phyloP scores from a whole-genome alignment of 495 filamentous ascomycete genomes.

The Endocarpon pusillum region DNA sequence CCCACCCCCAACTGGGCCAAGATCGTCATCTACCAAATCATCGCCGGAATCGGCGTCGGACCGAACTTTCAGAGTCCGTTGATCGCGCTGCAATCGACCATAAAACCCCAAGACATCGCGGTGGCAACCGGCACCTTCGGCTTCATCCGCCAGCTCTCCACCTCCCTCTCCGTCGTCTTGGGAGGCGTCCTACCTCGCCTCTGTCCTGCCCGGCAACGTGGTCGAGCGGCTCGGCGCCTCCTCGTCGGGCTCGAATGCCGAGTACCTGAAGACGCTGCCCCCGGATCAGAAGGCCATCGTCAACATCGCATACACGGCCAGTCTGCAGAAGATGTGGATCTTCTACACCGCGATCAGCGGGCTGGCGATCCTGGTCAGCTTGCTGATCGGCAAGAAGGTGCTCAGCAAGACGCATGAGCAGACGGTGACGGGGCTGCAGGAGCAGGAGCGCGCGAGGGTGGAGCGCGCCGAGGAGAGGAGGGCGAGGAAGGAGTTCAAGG shows the following conservation, averaged over 20 bases:
- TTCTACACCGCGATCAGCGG: slow-evolving; percentile 37
- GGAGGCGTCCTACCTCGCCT: slow-evolving; percentile 24
- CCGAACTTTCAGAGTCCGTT: slow-evolving; percentile 45
- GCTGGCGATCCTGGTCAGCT: slow-evolving; percentile 34
- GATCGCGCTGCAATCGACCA: slow-evolving; percentile 26
- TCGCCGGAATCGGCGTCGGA: slow-evolving; percentile 39
- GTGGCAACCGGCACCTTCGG: slow-evolving; percentile 21
- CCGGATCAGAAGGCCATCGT: slow-evolving; percentile 29
- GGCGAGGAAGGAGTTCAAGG: slow-evolving; percentile 4
- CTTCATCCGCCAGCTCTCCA: slow-evolving; percentile 20
- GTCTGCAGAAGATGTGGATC: slow-evolving; percentile 52
- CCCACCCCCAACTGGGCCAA: slow-evolving; percentile 34
- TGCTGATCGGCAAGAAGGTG: slow-evolving; percentile 35
- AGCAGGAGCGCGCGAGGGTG: slow-evolving; percentile 26
- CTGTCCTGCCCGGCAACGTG: slow-evolving; percentile 2
- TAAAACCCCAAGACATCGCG: slow-evolving; percentile 18
- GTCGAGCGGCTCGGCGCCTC: slow-evolving; percentile 19
- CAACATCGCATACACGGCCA: slow-evolving; percentile 34
- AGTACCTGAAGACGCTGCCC: slow-evolving; percentile 19
- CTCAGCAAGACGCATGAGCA: slow-evolving; percentile 43
- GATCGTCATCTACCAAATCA: slow-evolving; percentile 36
- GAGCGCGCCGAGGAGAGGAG: slow-evolving; percentile 21
- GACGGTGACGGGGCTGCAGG: slow-evolving; percentile 44
- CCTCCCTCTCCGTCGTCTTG: slow-evolving; percentile 24
- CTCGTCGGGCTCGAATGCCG: slow-evolving; percentile 40